A percentile compares a stretch with the other conserved stretches of the same genome.
These are phyloP conservation scores for Pittosporum tobira DNA, from an alignment of 129 eudicot species.

Conservation along the genomic window DNA sequence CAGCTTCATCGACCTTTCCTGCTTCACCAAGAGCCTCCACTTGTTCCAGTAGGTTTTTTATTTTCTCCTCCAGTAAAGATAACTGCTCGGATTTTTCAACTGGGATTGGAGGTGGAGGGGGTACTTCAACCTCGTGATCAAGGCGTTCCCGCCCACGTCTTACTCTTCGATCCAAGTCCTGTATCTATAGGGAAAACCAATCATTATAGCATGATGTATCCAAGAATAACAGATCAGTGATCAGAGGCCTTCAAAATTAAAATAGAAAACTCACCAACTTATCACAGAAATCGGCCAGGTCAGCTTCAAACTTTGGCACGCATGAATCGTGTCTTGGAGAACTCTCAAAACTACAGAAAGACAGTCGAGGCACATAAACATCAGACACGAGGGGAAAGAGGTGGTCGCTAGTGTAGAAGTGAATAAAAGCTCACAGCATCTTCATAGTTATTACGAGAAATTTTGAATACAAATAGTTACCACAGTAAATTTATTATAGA, in stretches of 20 bases:
- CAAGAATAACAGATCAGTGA: background rate
- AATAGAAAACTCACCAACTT: conserved; percentile 56
- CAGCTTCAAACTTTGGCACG: conserved; percentile 94
- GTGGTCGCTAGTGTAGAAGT: too few relatives aligned
- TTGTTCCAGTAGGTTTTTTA: conserved; percentile 84
- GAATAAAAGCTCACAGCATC: too few relatives aligned
- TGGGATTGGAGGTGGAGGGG: conserved; percentile 76
- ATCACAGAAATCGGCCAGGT: conserved; percentile 91
- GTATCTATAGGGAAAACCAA: conserved; percentile 37
- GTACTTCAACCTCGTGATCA: conserved; percentile 73
- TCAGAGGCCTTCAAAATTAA: background rate
- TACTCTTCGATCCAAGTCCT: conserved; percentile 84
- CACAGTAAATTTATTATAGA: too few relatives aligned
- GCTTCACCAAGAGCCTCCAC: conserved; percentile 98
- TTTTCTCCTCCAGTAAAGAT: conserved; percentile 80
- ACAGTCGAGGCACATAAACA: too few relatives aligned
- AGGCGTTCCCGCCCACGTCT: conserved; percentile 99
- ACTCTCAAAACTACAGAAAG: conserved; percentile 60
- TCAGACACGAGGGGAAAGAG: too few relatives aligned
- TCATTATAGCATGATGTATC: background rate
- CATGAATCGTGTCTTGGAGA: conserved; percentile 92
- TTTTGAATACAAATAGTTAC: too few relatives aligned
- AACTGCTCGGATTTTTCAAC: conserved; percentile 87
- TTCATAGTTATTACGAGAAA: too few relatives aligned
- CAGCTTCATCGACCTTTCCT: conserved; percentile 99